A percentile compares a stretch with the other conserved stretches of the same genome.
Evolutionary conservation across 495 filamentous ascomycete species (phyloP).

Genomic region (Penicillium silybi): DNA sequence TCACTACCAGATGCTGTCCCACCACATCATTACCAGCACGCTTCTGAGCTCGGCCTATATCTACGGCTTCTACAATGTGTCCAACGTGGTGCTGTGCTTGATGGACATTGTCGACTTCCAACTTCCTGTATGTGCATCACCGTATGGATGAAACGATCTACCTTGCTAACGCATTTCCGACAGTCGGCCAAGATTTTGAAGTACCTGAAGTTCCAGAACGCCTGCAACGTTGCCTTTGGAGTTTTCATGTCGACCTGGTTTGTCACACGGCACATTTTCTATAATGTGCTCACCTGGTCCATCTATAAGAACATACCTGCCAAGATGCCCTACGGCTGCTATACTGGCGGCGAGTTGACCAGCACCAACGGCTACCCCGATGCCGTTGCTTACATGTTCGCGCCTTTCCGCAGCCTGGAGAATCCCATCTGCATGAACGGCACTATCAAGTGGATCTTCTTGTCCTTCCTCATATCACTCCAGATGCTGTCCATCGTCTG

Average conservation of each 20-base stretch:
- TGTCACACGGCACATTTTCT: slow-evolving; percentile 75
- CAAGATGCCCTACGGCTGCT: slow-evolving; percentile 67
- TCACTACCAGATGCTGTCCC: slow-evolving; percentile 90
- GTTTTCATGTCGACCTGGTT: slow-evolving; percentile 87
- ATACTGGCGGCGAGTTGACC: slow-evolving; percentile 52
- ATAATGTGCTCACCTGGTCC: slow-evolving; percentile 72
- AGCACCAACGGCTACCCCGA: slow-evolving; percentile 54
- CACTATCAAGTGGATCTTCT: slow-evolving; percentile 68
- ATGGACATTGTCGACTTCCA: slow-evolving; percentile 94
- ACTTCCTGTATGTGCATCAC: slow-evolving; percentile 63
- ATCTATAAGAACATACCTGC: slow-evolving; percentile 66
- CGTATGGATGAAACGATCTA: background rate
- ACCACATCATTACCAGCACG: slow-evolving; percentile 84
- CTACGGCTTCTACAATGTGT: slow-evolving; percentile 79
- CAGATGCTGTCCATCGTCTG: slow-evolving; percentile 79
- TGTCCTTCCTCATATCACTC: slow-evolving; percentile 70
- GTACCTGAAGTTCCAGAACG: slow-evolving; percentile 68
- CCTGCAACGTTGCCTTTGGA: slow-evolving; percentile 82
- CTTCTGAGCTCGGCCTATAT: slow-evolving; percentile 78
- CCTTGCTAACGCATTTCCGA: slow-evolving; percentile 1
- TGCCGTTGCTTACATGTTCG: slow-evolving; percentile 57
- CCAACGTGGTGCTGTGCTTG: slow-evolving; percentile 80
- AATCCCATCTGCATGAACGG: slow-evolving; percentile 74
- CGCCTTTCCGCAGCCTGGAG: slow-evolving; percentile 63
- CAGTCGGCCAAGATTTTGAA: slow-evolving; percentile 94